Evolutionary conservation across 257 asterid genomes (phyloP), one percentile per base, ranked within the genome.

Genomic region (Nicotiana knightiana): DNA sequence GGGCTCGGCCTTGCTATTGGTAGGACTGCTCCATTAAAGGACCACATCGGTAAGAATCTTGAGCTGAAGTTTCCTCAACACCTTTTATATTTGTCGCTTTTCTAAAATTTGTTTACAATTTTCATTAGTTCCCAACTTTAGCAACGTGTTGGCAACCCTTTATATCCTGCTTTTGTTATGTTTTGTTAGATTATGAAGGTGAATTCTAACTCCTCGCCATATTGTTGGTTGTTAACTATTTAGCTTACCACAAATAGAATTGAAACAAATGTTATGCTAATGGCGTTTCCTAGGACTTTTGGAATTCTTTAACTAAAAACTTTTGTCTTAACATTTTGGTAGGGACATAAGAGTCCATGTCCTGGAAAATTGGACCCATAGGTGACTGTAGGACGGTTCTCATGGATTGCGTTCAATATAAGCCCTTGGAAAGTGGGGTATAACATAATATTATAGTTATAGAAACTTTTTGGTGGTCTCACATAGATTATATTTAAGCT

Each of bases 1-100:
- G 97, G 99, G 51, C 97, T 94, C 76, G 87, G 95, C 67, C 86
- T 93, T 84, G 99, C 99, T 79, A 86, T 92, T 84, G 97, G 99
- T n/a, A 80, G 64, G 68, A 82, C 82, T 76, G 46, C 86, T 84
- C 87, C 90, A 43, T 80, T 76, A 81, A 81, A 73, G 61, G 83
- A 81, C 79, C 79, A 13, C 83, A 82, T 80, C 55, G 88, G 99
- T 96, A 76, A 86, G 97, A 79, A 58, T 67, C 48, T 73, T 73
- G 51, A 48, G 79, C 79, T 73, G 62, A 48, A 26, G 16, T 73
- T 73, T 26, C 39, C 8, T 0, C 13, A 12, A 4, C 24, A 71
- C 24, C 35, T 46, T 71, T 24, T 13, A 48, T 21, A 57, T 13
- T 13, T 46, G 39, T 48, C 26, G 24, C 37, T 46, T 71, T 73